phyloP scores from a whole-genome alignment of 768 basidiomycete species.

The Rhodotorula sphaerocarpa region DNA sequence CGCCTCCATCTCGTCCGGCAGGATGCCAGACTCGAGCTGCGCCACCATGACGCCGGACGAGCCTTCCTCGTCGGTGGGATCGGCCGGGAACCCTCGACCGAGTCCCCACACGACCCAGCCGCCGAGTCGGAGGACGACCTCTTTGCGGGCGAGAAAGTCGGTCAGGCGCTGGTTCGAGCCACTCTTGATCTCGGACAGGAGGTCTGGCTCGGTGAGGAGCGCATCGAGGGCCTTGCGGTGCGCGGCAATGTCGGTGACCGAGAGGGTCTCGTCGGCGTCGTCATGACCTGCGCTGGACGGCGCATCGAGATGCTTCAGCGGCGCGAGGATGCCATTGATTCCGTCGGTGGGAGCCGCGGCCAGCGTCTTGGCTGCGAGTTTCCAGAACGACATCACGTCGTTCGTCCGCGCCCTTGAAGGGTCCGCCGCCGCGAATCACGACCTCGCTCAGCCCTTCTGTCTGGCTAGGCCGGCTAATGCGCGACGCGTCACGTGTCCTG shows the following conservation, averaged over 20 bases:
- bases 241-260: background rate
- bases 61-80: background rate
- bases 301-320: constrained; percentile 7
- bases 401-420: too few species aligned
- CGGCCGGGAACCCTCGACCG: constrained; percentile 58
- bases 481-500: too few species aligned
- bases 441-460: too few species aligned
- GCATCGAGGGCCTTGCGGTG: constrained; percentile 56
- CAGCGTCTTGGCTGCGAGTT: constrained; percentile 16
- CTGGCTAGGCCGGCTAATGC: too few species aligned
- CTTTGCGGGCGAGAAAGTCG: constrained; percentile 73
- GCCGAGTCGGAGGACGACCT: constrained; percentile 69
- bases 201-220: constrained; percentile 84
- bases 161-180: constrained; percentile 75
- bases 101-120: constrained; percentile 82
- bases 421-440: too few species aligned
- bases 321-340: constrained; percentile 20
- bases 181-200: constrained; percentile 88
- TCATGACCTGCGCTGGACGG: too few species aligned
- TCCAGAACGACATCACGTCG: constrained; percentile 32
- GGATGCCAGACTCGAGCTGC: constrained; percentile 16
- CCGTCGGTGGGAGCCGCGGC: constrained; percentile 17
- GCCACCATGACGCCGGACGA: background rate
- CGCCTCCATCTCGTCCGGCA: constrained; percentile 26
- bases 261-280: background rate